Evolutionary conservation across 371 early-diverging fungal genomes (phyloP).

Genomic region (Globomyces sp.): DNA sequence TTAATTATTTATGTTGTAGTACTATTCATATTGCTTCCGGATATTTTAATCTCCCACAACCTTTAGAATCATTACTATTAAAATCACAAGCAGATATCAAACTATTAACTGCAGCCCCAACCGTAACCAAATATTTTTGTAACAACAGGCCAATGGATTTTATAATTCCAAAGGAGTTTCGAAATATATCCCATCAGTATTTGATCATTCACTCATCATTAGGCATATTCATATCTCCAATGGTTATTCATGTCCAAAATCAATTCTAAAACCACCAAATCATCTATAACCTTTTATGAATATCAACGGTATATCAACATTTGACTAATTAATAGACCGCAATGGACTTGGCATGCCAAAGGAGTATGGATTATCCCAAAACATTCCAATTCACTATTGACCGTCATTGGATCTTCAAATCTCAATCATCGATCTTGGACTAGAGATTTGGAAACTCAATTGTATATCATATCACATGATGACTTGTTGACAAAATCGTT

Average conservation of each 20-base stretch:
- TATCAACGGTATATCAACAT: conserved; percentile 47
- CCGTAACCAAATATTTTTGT: no score
- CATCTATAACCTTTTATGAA: no score
- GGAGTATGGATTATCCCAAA: conserved; percentile 44
- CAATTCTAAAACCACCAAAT: conserved; percentile 18
- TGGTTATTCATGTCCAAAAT: conserved; percentile 48
- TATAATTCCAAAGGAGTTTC: conserved; percentile 84
- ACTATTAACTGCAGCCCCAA: conserved; percentile 80
- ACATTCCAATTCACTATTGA: conserved; percentile 51
- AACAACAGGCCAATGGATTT: conserved; percentile 85
- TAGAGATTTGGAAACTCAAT: conserved; percentile 88
- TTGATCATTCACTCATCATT: conserved; percentile 7
- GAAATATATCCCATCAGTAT: conserved; percentile 64
- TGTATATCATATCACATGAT: conserved; percentile 22
- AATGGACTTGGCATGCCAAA: conserved; percentile 95
- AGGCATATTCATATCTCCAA: conserved; percentile 84
- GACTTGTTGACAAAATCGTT: background rate
- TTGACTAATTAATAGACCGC: conserved; percentile 66
- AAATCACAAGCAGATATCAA: conserved; percentile 58
- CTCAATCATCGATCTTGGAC: conserved; percentile 86
- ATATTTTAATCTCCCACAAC: conserved; percentile 84
- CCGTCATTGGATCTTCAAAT: conserved; percentile 91
- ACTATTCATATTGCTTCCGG: conserved; percentile 71
- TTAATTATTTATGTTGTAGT: no score
- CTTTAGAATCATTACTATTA: conserved; percentile 54